Evolutionary conservation across 2,329 filamentous ascomycete species (phyloP).

Genomic region (Conoideocrella luteorostrata): DNA sequence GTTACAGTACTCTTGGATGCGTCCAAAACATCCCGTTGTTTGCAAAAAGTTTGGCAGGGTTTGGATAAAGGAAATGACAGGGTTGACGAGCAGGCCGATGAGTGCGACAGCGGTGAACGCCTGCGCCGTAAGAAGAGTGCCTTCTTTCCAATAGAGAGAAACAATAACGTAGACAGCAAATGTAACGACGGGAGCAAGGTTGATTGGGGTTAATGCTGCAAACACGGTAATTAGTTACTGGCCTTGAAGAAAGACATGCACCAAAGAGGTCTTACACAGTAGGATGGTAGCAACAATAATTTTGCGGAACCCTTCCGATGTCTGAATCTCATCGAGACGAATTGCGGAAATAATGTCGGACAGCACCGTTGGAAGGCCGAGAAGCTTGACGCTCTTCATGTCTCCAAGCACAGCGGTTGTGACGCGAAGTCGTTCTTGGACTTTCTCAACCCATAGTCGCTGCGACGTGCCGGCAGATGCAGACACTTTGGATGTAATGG

Average conservation of each 20-base stretch:
- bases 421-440: neutral
- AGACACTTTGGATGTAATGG: conserved; percentile 12
- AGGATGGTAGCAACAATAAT: conserved; percentile 7
- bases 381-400: conserved; percentile 1
- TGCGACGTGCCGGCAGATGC: neutral
- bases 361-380: neutral
- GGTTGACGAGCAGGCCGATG: conserved; percentile 14
- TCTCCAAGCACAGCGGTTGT: neutral
- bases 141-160: conserved; percentile 19
- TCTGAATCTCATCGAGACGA: conserved; percentile 1
- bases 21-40: neutral
- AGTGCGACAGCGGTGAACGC: conserved; percentile 23
- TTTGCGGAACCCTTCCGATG: conserved; percentile 2
- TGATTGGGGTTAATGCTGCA: conserved; percentile 13
- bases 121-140: conserved; percentile 18
- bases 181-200: conserved; percentile 8
- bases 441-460: neutral
- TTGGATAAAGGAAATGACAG: conserved; percentile 17
- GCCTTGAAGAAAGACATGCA: neutral
- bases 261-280: conserved; percentile 5
- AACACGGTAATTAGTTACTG: conserved; percentile 2
- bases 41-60: conserved; percentile 20
- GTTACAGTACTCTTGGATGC: conserved; percentile 1
- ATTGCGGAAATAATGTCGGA: neutral
- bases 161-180: conserved; percentile 17